phyloP scores from a whole-genome alignment of 2,329 filamentous ascomycete species.

The Phaeosphaeria sp. region DNA sequence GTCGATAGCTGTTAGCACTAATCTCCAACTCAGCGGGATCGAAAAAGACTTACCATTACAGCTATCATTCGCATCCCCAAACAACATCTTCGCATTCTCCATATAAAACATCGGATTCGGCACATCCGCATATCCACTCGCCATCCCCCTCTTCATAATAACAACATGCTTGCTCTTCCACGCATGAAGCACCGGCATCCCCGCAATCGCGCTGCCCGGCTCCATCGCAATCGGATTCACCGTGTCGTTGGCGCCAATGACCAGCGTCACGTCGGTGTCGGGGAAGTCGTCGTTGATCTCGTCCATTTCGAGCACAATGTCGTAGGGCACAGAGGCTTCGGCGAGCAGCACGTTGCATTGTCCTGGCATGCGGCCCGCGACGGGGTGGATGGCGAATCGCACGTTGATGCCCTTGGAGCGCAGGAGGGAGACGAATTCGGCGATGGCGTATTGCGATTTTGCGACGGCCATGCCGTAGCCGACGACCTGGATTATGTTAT shows the following conservation, averaged over 20 bases:
- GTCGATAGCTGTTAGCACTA: constrained; percentile 18
- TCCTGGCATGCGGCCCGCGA: constrained; percentile 90
- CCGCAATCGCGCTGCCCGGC: constrained; percentile 82
- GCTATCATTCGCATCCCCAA: constrained; percentile 85
- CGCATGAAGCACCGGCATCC: constrained; percentile 90
- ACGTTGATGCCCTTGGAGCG: constrained; percentile 80
- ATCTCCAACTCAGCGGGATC: background rate
- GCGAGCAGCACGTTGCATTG: constrained; percentile 92
- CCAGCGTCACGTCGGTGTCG: constrained; percentile 84
- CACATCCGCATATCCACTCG: constrained; percentile 88
- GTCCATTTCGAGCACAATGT: constrained; percentile 94
- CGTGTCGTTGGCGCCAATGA: constrained; percentile 92
- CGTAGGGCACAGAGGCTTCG: constrained; percentile 86
- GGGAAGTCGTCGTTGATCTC: constrained; percentile 93
- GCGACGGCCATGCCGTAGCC: constrained; percentile 95
- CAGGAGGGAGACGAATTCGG: constrained; percentile 77
- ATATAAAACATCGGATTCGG: constrained; percentile 95
- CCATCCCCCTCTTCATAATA: constrained; percentile 92
- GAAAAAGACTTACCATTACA: constrained; percentile 69
- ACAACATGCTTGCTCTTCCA: constrained; percentile 95
- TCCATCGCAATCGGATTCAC: constrained; percentile 91
- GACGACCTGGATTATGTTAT: constrained; percentile 59
- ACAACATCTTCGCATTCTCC: constrained; percentile 88
- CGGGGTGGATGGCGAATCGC: constrained; percentile 88
- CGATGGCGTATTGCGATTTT: constrained; percentile 90